Evolutionary conservation across 371 early-diverging fungal genomes (phyloP), one percentile per base, ranked within the genome.

Genomic region (Entomophthora muscae): DNA sequence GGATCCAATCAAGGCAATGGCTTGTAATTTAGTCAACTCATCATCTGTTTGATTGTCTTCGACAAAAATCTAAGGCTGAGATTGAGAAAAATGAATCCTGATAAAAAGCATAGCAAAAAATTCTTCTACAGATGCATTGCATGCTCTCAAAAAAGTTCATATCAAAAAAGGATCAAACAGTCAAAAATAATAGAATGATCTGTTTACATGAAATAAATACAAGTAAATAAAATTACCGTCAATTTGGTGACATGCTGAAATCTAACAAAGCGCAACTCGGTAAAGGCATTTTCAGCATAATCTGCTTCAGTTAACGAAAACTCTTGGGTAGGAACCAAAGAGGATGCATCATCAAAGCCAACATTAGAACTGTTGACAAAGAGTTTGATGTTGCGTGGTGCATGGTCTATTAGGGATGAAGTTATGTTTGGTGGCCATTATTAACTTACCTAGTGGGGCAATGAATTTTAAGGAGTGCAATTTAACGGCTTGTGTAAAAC

Each of bases 401-500:
- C 96, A 27, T 82, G 52, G 23, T 60, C 61, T 31, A 65, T 1
- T 10, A 17, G 26, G 26, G 26, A 26, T 52, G 51, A 17, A 52
- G 13, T 28, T n/a, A 32, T 2, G 27, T 26, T 23, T 60, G 5
- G 21, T 58, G 17, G 42, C 5, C 42, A 42, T 5, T n/a, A 52
- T 24, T 23, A n/a, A 29, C 58, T 63, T 65, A 66, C 66, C 28
- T 31, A 63, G 70, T 29, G 78, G 69, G 26, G 83, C 85, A 61
- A 80, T 77, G 61, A 95, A 71, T 70, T 86, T 86, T 53, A 95
- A 67, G 1, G 92, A 90, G 70, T 93, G 93, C 58, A 95, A 66
- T 73, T 91, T 91, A 66, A 94, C 84, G 54, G 88, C 78, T 78
- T 93, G 93, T 67, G 85, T 88, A 71, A 95, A 95, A 3, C 86